A percentile compares a stretch with the other conserved stretches of the same genome.
Conservation (phyloP, 1,139 yeast species). For the Kodamaea sp. region DNA sequence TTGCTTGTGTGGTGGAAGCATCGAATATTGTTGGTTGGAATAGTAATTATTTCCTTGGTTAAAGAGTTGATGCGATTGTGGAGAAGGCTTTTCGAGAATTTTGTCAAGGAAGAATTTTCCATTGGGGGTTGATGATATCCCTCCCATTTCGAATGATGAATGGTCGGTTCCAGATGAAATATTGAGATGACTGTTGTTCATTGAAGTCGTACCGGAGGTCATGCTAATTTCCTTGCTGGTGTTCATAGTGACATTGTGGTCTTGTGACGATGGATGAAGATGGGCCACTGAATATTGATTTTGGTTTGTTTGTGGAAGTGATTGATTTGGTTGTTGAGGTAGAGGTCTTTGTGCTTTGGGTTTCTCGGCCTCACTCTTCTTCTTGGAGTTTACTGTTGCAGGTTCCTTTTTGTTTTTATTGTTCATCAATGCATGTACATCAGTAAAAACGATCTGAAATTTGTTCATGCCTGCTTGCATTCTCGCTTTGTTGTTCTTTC, state of each 20-base stretch:
- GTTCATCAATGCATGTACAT: constrained; percentile 48
- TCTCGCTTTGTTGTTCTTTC: constrained; percentile 24
- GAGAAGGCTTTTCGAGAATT: constrained; percentile 43
- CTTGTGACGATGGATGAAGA: constrained; percentile 11
- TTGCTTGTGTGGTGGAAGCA: constrained; percentile 29
- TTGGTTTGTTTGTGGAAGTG: constrained; percentile 2
- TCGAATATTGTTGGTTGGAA: constrained; percentile 20
- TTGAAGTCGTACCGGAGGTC: constrained; percentile 29
- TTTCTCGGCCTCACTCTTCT: neutral
- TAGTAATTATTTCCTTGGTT: constrained; percentile 21
- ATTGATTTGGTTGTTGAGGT: neutral
- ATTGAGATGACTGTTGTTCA: constrained; percentile 28
- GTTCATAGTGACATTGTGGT: constrained; percentile 19
- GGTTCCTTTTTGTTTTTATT: constrained; percentile 30
- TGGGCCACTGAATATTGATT: constrained; percentile 3
- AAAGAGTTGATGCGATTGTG: constrained; percentile 24
- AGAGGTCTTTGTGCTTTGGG: constrained; percentile 4
- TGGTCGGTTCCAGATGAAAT: constrained; percentile 26
- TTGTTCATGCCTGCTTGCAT: constrained; percentile 50
- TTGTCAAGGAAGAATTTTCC: constrained; percentile 43
- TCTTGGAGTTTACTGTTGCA: neutral
- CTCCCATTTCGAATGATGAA: constrained; percentile 41
- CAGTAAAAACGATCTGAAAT: constrained; percentile 56
- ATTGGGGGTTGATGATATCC: constrained; percentile 44
- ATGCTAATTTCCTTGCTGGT: constrained; percentile 26